A percentile compares a stretch with the other conserved stretches of the same genome.
Evolutionary conservation across 805 yeast genomes (phyloP).

Genomic region (Candida nanaspora): DNA sequence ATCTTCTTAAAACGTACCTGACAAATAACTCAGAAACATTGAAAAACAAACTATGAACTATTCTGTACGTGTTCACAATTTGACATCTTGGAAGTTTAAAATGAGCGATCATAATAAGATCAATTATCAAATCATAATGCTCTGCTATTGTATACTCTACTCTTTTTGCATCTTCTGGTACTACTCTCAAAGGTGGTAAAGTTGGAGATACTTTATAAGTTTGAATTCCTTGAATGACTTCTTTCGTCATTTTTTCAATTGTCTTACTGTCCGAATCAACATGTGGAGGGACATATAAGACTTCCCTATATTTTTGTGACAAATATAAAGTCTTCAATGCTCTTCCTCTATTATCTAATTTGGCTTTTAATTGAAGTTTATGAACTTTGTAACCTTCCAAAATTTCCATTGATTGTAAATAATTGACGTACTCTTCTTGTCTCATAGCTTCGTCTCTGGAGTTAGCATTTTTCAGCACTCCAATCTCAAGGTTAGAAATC

Average conservation of each 20-base stretch:
- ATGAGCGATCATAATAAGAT: neutral
- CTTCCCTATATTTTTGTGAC: neutral
- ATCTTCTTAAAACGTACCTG: neutral
- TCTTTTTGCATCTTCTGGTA: neutral
- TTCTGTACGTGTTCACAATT: neutral
- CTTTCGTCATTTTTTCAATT: neutral
- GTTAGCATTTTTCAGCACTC: neutral
- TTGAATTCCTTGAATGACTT: neutral
- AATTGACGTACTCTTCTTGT: neutral
- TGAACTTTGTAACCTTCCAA: neutral
- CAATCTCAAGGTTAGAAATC: neutral
- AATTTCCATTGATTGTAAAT: neutral
- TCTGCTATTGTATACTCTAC: neutral
- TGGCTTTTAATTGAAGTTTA: neutral
- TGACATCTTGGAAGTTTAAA: neutral
- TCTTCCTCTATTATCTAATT: neutral
- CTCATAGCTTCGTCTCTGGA: neutral
- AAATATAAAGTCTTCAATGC: neutral
- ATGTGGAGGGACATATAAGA: neutral
- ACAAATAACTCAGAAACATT: neutral
- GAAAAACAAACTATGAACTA: neutral
- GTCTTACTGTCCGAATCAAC: too few species aligned
- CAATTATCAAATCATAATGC: neutral
- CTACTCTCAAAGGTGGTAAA: neutral
- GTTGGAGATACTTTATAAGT: neutral